Evolutionary conservation across 176 grass and related monocot genomes (phyloP).

Genomic region (Microstegium vimineum): DNA sequence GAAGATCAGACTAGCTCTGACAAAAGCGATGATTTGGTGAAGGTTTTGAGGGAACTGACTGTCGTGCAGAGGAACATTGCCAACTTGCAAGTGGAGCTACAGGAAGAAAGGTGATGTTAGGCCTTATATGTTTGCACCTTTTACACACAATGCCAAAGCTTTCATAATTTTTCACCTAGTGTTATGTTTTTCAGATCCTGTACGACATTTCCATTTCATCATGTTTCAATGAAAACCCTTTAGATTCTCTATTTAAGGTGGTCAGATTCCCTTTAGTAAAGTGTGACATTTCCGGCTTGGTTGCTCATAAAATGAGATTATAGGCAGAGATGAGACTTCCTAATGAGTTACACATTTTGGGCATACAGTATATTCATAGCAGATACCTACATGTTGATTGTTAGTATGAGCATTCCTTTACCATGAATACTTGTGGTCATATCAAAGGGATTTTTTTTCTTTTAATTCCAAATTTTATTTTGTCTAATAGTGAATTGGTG

Average conservation of each 20-base stretch:
- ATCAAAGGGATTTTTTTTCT: background rate
- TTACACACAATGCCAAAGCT: background rate
- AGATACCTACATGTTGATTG: background rate
- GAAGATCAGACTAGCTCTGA: conserved; percentile 69
- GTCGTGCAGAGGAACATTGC: conserved; percentile 78
- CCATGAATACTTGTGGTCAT: background rate
- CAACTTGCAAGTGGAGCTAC: conserved; percentile 96
- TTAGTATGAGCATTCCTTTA: background rate
- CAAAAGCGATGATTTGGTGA: conserved; percentile 88
- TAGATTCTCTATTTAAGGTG: background rate
- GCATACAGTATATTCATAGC: background rate
- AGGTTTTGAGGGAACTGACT: conserved; percentile 87
- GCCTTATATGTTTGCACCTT: background rate
- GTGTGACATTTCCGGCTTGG: background rate
- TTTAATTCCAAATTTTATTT: background rate
- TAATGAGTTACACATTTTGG: background rate
- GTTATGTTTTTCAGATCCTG: background rate
- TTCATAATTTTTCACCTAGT: background rate
- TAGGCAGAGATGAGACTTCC: background rate
- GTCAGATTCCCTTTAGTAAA: background rate
- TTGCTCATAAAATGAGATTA: background rate
- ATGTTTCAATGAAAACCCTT: background rate
- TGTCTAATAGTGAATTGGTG: background rate
- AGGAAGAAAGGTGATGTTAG: conserved; percentile 81
- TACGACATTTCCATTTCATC: background rate